phyloP scores from a whole-genome alignment of 495 filamentous ascomycete genomes.

The Hypoxylon intermedium region DNA sequence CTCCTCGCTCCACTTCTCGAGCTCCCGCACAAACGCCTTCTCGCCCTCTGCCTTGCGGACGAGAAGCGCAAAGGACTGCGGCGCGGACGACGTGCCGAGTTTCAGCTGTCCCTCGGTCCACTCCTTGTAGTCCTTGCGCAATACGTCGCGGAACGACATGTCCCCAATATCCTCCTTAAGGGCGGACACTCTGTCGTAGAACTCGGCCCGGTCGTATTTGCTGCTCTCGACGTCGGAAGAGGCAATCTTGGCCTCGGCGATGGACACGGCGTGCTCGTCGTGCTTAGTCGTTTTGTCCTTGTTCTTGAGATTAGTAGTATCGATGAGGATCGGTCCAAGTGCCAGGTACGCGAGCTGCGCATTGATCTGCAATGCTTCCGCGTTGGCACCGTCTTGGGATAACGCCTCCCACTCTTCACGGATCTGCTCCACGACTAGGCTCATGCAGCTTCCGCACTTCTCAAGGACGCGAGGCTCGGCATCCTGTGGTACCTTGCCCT shows the following conservation, averaged over 20 bases:
- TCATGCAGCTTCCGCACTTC: slow-evolving; percentile 79
- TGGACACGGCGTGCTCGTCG: slow-evolving; percentile 69
- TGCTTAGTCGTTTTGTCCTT: slow-evolving; percentile 74
- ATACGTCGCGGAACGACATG: slow-evolving; percentile 73
- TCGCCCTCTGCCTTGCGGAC: slow-evolving; percentile 61
- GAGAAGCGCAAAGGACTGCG: slow-evolving; percentile 71
- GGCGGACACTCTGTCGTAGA: slow-evolving; percentile 66
- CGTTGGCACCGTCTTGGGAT: slow-evolving; percentile 15
- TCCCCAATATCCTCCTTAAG: slow-evolving; percentile 76
- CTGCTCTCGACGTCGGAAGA: slow-evolving; percentile 13
- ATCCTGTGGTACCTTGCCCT: slow-evolving; percentile 63
- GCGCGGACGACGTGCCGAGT: slow-evolving; percentile 78
- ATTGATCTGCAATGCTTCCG: slow-evolving; percentile 41
- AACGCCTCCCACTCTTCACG: slow-evolving; percentile 61
- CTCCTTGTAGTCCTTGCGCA: slow-evolving; percentile 92
- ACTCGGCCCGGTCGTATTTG: slow-evolving; percentile 61
- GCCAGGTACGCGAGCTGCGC: slow-evolving; percentile 76
- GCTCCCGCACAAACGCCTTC: slow-evolving; percentile 40
- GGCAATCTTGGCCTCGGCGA: slow-evolving; percentile 60
- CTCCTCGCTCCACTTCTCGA: slow-evolving; percentile 62
- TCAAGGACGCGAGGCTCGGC: slow-evolving; percentile 68
- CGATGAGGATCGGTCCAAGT: slow-evolving; percentile 80
- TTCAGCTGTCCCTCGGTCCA: slow-evolving; percentile 69
- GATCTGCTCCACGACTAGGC: slow-evolving; percentile 73
- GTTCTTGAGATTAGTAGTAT: slow-evolving; percentile 77